A percentile compares a stretch with the other conserved stretches of the same genome.
These are phyloP conservation scores for Blepharisma japonicum DNA, from an alignment of 73 alveolate species.

Conservation along the genomic window DNA sequence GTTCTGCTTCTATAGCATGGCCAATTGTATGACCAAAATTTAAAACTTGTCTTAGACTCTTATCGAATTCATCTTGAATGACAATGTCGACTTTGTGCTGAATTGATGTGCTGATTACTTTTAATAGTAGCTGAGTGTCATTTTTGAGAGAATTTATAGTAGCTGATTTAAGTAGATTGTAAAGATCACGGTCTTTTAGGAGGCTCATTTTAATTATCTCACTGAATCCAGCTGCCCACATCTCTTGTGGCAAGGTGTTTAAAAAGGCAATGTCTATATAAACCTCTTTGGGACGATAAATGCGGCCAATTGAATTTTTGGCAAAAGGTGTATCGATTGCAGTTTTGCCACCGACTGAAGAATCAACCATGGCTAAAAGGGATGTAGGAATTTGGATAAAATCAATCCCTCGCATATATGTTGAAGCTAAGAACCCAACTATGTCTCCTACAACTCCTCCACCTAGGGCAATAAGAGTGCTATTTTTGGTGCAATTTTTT, in stretches of 20 bases:
- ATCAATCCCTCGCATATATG: conserved; percentile 41
- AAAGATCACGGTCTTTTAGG: conserved; percentile 25
- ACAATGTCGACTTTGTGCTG: conserved; percentile 14
- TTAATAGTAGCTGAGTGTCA: background rate
- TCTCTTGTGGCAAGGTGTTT: conserved; percentile 33
- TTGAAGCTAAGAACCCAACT: conserved; percentile 48
- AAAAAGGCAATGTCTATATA: conserved; percentile 29
- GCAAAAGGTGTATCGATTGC: conserved; percentile 45
- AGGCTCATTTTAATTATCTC: conserved; percentile 45
- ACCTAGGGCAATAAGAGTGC: conserved; percentile 34
- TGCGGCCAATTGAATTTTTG: conserved; percentile 39
- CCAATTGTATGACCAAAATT: conserved; percentile 53
- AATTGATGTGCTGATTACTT: conserved; percentile 13
- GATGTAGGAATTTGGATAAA: conserved; percentile 31
- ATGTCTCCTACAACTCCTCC: conserved; percentile 57
- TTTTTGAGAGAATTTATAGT: background rate
- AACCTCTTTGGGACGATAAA: conserved; percentile 37
- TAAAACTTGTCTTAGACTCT: conserved; percentile 33
- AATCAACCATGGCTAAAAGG: conserved; percentile 45
- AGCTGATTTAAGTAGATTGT: background rate
- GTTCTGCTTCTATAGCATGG: conserved; percentile 42
- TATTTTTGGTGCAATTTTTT: background rate
- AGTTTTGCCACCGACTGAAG: conserved; percentile 52
- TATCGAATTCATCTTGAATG: conserved; percentile 32
- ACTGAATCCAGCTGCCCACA: conserved; percentile 46